A percentile compares a stretch with the other conserved stretches of the same genome.
phyloP scores from a whole-genome alignment of 352 stramenopile genomes.

The Salisapilia sapeloensis region DNA sequence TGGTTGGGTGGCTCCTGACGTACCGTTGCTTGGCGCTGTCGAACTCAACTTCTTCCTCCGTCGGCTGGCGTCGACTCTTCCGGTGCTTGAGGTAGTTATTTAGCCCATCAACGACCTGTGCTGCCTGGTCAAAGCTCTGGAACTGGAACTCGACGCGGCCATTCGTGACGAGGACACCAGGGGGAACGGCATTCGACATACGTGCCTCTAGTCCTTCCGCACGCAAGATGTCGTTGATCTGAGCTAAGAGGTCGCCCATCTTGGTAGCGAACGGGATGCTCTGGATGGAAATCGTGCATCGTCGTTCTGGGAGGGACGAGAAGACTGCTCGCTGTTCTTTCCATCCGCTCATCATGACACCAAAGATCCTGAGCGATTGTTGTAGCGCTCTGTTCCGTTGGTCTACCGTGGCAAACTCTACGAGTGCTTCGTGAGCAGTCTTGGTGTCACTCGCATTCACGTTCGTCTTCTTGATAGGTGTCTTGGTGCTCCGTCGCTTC shows the following conservation, averaged over 20 bases:
- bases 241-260: constrained; percentile 28
- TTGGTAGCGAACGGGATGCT: constrained; percentile 62
- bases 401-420: constrained; percentile 45
- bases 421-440: constrained; percentile 45
- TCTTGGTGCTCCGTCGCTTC: constrained; percentile 8
- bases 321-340: constrained; percentile 76
- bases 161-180: constrained; percentile 50
- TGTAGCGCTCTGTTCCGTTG: constrained; percentile 39
- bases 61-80: constrained; percentile 27
- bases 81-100: constrained; percentile 23
- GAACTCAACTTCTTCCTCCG: constrained; percentile 15
- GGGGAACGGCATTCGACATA: constrained; percentile 29
- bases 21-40: not conserved
- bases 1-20: not conserved
- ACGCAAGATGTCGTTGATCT: constrained; percentile 36
- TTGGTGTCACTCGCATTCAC: constrained; percentile 68
- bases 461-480: constrained; percentile 29
- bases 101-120: constrained; percentile 54
- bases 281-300: constrained; percentile 44
- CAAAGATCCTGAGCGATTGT: constrained; percentile 72
- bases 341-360: constrained; percentile 72
- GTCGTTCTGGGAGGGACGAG: constrained; percentile 22
- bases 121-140: constrained; percentile 46
- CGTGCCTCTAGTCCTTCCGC: constrained; percentile 26
- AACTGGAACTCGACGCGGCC: constrained; percentile 62